Conservation (phyloP, 1,284 basidiomycete species). For the Hymenochaete sp. region DNA sequence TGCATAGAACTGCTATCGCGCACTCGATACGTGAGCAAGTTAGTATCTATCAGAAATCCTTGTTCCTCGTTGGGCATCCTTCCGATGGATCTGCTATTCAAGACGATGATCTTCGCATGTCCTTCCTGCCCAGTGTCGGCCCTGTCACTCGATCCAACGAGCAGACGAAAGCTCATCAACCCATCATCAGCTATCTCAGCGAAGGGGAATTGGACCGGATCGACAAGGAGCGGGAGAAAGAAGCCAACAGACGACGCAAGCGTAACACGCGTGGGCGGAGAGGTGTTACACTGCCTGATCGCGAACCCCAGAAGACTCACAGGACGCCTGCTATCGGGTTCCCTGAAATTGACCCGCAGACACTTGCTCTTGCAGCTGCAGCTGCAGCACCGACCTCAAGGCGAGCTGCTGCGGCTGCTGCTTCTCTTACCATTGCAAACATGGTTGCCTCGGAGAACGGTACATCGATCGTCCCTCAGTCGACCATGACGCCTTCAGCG, state of each 20-base stretch:
- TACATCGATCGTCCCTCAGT: slow-evolving; percentile 43
- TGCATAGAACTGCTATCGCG: slow-evolving; percentile 78
- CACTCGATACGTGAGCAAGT: slow-evolving; percentile 97
- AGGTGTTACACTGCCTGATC: slow-evolving; percentile 86
- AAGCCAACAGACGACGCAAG: slow-evolving; percentile 77
- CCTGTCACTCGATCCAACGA: slow-evolving; percentile 66
- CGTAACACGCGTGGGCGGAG: slow-evolving; percentile 83
- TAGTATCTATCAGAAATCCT: slow-evolving; percentile 83
- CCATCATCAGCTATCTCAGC: slow-evolving; percentile 80
- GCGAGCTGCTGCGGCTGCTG: slow-evolving; percentile 79
- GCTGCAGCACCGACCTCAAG: slow-evolving; percentile 60
- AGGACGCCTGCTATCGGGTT: slow-evolving; percentile 82
- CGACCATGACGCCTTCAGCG: slow-evolving; percentile 34
- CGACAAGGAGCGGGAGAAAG: slow-evolving; percentile 91
- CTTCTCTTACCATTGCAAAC: slow-evolving; percentile 70
- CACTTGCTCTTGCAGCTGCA: slow-evolving; percentile 52
- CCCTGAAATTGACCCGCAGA: slow-evolving; percentile 66
- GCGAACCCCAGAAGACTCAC: slow-evolving; percentile 87
- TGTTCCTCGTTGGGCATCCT: slow-evolving; percentile 86
- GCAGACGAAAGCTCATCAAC: slow-evolving; percentile 75
- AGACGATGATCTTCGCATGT: slow-evolving; percentile 87
- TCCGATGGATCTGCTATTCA: slow-evolving; percentile 71
- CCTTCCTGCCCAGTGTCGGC: slow-evolving; percentile 77
- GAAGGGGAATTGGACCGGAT: slow-evolving; percentile 83
- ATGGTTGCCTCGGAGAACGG: slow-evolving; percentile 81